A percentile compares a stretch with the other conserved stretches of the same genome.
Conservation (phyloP, 306 rosid genomes). For the Benincasa hispida region DNA sequence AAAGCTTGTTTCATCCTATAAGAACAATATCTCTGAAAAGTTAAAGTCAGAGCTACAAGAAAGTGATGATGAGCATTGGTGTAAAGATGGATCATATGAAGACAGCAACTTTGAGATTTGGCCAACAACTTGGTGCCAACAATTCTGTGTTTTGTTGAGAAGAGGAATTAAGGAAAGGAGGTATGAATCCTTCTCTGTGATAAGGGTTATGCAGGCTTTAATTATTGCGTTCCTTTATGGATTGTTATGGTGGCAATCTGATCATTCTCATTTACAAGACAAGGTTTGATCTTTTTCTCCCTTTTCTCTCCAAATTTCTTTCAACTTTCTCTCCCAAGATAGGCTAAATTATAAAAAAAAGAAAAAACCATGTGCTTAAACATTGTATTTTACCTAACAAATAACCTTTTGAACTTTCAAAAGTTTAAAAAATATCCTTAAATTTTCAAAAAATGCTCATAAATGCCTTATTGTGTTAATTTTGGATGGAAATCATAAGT, state of each 20-base stretch:
- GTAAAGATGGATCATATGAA: slow-evolving; percentile 1
- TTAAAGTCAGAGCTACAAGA: slow-evolving; percentile 20
- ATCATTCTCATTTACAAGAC: slow-evolving; percentile 41
- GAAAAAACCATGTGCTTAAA: no score
- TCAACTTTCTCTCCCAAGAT: background rate
- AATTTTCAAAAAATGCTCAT: no score
- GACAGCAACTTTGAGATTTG: slow-evolving; percentile 28
- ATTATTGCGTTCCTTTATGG: slow-evolving; percentile 39
- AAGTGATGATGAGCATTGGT: background rate
- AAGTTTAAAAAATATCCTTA: no score
- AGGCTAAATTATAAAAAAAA: no score
- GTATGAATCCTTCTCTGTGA: slow-evolving; percentile 38
- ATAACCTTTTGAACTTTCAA: no score
- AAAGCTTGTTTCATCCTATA: slow-evolving; percentile 21
- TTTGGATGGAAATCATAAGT: no score
- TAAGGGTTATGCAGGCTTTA: slow-evolving; percentile 33
- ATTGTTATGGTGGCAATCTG: slow-evolving; percentile 51
- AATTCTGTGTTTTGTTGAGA: slow-evolving; percentile 37
- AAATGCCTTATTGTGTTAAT: no score
- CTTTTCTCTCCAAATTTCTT: background rate
- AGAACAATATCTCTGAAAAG: slow-evolving; percentile 8
- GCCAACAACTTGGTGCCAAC: slow-evolving; percentile 64
- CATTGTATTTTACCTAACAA: no score
- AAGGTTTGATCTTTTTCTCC: slow-evolving; percentile 23
- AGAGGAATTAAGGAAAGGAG: slow-evolving; percentile 63